Base-by-base conservation (phyloP, 1,284 basidiomycete genomes). In the Mycosarcoma maydis region DNA sequence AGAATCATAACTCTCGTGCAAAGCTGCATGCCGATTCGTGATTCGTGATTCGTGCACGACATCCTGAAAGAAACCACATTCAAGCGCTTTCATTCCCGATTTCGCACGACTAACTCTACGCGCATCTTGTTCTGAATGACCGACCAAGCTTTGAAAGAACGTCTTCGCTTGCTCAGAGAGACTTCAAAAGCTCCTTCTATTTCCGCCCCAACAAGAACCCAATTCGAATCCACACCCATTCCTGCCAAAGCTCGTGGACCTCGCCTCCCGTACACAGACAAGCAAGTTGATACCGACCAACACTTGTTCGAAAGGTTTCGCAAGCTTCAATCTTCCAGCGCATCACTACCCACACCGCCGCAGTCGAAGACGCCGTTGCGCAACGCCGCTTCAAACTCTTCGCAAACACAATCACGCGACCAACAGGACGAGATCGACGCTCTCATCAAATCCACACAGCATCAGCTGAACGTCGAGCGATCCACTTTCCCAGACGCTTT, bases 371-470 rank as follows among this genome's bases (percentile, higher is more conserved):
- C 20, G 16, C 22, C 26, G 6, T 9, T 29, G 38, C 33, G 34
- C 23, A 42, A 26, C 16, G 24, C 19, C 37, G 27, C 32, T n/a
- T 2, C 19, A 24, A 27, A 38, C 16, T 3, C 24, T 4, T 42
- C 37, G 22, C 39, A 27, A 11, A 13, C 17, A 9, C 19, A 43
- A 9, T 22, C 40, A 9, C 38, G 33, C 4, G 52, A 56, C 61
- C 61, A 65, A 23, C 57, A 66, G 44, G 68, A 66, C 57, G 50
- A 66, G 32, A 49, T 71, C 47, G 54, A 71, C 26, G 57, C 57
- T 23, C 54, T 71, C 33, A 61, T 71, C 9, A 52, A 44, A 23
- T 45, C 41, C 3, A 55, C 68, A 5, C 56, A 58, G 32, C 49
- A 65, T 22, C 53, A 66, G 36, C 26, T 71, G 3, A 51, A 59